Base-by-base conservation (phyloP, 352 stramenopile genomes). In the Stramenopiles sp. region DNA sequence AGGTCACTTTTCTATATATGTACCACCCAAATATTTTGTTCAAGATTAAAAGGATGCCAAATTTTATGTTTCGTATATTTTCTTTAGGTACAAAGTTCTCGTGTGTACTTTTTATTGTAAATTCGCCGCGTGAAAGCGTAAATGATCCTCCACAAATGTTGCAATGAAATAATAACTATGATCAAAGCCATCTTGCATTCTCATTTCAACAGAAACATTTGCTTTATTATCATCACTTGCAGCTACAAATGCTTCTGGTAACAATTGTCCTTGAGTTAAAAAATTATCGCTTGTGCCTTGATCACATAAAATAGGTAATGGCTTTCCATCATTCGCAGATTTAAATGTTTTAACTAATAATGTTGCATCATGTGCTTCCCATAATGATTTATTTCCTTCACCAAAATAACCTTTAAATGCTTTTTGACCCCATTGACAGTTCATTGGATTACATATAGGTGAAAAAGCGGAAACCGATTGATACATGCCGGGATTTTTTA, bases 131-230 rank as follows among this genome's bases (percentile, higher is more conserved):
- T 98, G 94, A 84, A 96, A 93, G 82, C 90, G 87, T 63, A 98
- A 83, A 86, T 98, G 95, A 81, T 98, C 92, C 38, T 95, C 92
- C 31, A 98, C 88, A 81, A 98, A 98, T 0, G 92, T 93, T 80
- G 90, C 87, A 82, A 98, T 97, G 86, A 98, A 98, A 82, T 95
- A 97, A 84, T 98, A 98, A 80, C 88, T 93, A 88, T 98, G 95
- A 84, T 98, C 94, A 84, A 97, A 98, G 63, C 92, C 94, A 23
- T 95, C 88, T 43, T 90, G 81, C 53, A 86, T 81, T 43, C 84
- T 82, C 43, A 88, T 74, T 23, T 86, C 79, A 4, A 87, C 32
- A 0, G 74, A 32, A 20, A 84, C 13, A 32, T 89, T 82, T 31
- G 63, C 78, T n/a, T n/a, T n/a, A 43, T 84, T 85, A 4, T 83